Evolutionary conservation across 202 grass and related monocot genomes (phyloP).

Genomic region (Schoenoplectus triqueter): DNA sequence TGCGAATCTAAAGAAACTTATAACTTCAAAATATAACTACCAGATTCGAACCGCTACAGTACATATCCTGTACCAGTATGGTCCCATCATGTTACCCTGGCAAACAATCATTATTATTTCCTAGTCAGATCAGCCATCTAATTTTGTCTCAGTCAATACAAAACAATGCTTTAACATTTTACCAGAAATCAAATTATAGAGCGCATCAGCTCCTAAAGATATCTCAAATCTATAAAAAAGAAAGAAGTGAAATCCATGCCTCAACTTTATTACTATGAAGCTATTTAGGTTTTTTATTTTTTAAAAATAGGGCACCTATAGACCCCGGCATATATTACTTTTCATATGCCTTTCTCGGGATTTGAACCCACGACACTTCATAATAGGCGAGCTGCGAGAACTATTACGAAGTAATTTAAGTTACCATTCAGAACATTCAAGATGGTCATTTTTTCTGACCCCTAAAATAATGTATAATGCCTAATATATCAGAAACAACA

Average conservation of each 20-base stretch:
- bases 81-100: neutral
- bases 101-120: neutral
- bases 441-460: neutral
- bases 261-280: neutral
- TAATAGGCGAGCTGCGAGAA: too few species aligned
- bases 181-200: slow-evolving; percentile 27
- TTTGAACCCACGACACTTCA: too few species aligned
- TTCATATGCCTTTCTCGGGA: too few species aligned
- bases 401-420: neutral
- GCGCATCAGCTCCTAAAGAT: neutral
- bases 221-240: neutral
- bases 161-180: neutral
- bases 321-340: too few species aligned
- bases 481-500: neutral
- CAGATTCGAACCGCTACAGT: slow-evolving; percentile 4
- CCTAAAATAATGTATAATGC: too few species aligned
- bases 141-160: neutral
- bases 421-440: neutral
- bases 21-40: slow-evolving; percentile 11
- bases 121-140: neutral
- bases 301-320: too few species aligned
- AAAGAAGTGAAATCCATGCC: neutral
- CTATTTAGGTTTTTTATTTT: neutral
- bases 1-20: neutral
- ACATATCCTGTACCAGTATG: neutral